Evolutionary conservation across 169 alveolate genomes (phyloP), one percentile per base, ranked within the genome.

Genomic region (Amoebophrya sp.): DNA sequence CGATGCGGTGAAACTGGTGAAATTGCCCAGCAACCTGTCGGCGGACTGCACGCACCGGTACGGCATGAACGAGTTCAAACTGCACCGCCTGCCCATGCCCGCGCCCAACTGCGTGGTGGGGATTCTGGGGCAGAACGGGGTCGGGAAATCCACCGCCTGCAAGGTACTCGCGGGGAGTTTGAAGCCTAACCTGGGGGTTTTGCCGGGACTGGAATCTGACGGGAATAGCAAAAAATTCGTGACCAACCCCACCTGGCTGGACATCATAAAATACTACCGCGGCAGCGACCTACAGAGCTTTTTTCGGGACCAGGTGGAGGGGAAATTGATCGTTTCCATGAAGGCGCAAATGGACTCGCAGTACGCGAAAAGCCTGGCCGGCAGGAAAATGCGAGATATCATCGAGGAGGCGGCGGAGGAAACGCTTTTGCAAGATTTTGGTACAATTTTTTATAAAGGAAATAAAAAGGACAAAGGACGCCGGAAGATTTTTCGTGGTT

Each of bases 221-320:
- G n/a, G n/a, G n/a, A n/a, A n/a, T n/a, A n/a, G n/a, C n/a, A n/a
- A n/a, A n/a, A n/a, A n/a, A n/a, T n/a, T n/a, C n/a, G n/a, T n/a
- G n/a, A n/a, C n/a, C n/a, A n/a, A n/a, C n/a, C 99, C 99, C 38
- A 99, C 98, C 40, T 98, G 99, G 99, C 95, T 97, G 77, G 99
- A 97, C 91, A 97, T 99, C 40, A 92, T 99, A 40, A 94, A 93
- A 93, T 92, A 96, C 94, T 99, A 97, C 95, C 94, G 99, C 93
- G 99, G 99, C 33, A 96, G 98, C 40, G 99, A 99, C 93, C 97
- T 99, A 41, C 98, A 98, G 93, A 97, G 97, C 93, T 99, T 97
- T 95, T 98, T 99, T 95, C 96, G 97, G 89, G 97, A 97, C 93
- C 95, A 98, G 94, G 96, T 98, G 77, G 99, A 97, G 93, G 98